Percentiles rank a stretch among this genome's conserved stretches.
These are phyloP conservation scores for Fraxinus albicans DNA, from an alignment of 305 asterid genomes.

Conservation along the genomic window DNA sequence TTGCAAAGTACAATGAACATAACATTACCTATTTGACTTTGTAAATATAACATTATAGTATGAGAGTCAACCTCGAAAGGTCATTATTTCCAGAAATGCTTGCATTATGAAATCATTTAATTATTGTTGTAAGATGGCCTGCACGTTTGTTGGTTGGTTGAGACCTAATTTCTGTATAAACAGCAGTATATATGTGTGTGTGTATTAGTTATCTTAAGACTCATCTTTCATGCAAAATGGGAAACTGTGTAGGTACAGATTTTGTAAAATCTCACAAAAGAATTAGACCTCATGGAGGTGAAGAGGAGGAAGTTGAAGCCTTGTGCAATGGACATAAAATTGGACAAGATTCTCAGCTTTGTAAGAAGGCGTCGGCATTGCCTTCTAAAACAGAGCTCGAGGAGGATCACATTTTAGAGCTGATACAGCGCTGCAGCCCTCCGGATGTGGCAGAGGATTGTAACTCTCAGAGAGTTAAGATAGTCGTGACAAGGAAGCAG, in stretches of 20 bases:
- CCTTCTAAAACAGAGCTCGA: constrained; percentile 23
- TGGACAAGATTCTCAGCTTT: not conserved
- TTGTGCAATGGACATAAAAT: not conserved
- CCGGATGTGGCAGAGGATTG: constrained; percentile 7
- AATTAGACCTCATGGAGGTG: constrained; percentile 22
- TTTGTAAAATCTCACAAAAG: constrained; percentile 25
- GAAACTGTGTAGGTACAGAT: constrained; percentile 44
- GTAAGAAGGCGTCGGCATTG: not conserved
- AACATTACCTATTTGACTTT: constrained; percentile 16
- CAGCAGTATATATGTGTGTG: constrained; percentile 1
- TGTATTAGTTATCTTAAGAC: constrained; percentile 3
- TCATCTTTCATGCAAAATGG: constrained; percentile 33
- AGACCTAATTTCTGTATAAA: constrained; percentile 19
- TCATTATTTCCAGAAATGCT: not conserved
- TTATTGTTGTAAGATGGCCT: constrained; percentile 28
- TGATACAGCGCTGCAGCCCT: constrained; percentile 11
- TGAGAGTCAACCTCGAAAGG: constrained; percentile 19
- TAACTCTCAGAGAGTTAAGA: constrained; percentile 18
- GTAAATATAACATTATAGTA: not conserved
- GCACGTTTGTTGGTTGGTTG: constrained; percentile 35
- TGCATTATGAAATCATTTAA: not conserved
- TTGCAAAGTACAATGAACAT: not conserved
- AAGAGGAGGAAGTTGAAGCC: constrained; percentile 12
- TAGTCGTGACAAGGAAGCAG: constrained; percentile 23
- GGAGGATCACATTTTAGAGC: constrained; percentile 8